Conservation (phyloP, 306 rosid genomes). For the Astragalus membranaceus region DNA sequence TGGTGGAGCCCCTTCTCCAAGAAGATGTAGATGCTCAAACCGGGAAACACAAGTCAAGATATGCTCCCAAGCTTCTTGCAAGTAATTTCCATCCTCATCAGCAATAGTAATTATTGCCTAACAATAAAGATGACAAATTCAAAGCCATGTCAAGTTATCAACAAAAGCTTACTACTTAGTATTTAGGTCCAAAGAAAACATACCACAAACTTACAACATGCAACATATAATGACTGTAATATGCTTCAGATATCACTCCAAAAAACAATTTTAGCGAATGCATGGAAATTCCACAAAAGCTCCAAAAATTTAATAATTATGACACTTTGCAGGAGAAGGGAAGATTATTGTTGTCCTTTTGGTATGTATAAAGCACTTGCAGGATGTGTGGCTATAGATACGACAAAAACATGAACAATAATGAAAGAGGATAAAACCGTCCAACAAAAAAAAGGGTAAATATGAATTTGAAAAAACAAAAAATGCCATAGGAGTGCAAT, state of each 20-base stretch:
- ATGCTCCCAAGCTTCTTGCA: constrained; percentile 99
- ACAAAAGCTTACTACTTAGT: constrained; percentile 9
- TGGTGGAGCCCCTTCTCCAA: constrained; percentile 99
- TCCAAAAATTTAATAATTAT: background rate
- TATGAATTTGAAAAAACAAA: constrained; percentile 7
- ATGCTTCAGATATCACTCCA: constrained; percentile 6
- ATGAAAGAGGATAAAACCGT: background rate
- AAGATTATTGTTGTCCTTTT: background rate
- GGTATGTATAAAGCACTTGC: background rate
- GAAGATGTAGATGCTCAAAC: constrained; percentile 96
- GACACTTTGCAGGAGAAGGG: background rate
- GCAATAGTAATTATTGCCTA: constrained; percentile 91
- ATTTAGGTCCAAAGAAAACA: background rate
- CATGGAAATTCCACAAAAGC: background rate
- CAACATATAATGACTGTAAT: background rate
- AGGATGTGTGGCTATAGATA: constrained; percentile 7
- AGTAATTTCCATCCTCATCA: constrained; percentile 96
- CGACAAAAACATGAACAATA: background rate
- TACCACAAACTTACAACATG: background rate
- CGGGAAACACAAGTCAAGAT: constrained; percentile 98
- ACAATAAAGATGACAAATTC: constrained; percentile 15
- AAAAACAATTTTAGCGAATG: constrained; percentile 15
- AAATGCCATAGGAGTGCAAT: background rate
- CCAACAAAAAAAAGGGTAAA: background rate
- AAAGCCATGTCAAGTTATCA: constrained; percentile 19